Evolutionary conservation across 345 rosid genomes (phyloP), one percentile per base, ranked within the genome.

Genomic region (Eucalyptus pauciflora): DNA sequence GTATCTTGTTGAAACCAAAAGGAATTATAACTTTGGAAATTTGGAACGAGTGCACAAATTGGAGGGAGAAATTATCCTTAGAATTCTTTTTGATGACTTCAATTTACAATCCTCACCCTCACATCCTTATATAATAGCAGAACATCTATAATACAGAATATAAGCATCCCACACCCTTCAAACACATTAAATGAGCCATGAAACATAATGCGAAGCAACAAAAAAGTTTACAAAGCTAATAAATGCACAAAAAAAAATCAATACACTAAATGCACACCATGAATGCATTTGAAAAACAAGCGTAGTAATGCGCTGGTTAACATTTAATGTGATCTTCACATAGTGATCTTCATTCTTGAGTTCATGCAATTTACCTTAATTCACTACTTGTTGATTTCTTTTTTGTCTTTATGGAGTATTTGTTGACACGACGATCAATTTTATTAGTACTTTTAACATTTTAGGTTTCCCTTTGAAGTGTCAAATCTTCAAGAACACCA

Each of bases 401-500:
- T 56, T 56, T 9, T 9, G 29, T 56, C 29, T 56, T 56, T 1
- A 24, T 24, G 62, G 62, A 56, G 62, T 13, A 56, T 56, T 56
- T 56, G 62, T 56, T 24, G 13, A 56, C 62, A 24, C 62, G 4
- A 0, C 6, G 10, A 56, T 56, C 29, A 2, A 56, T 24, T 56
- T 24, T 56, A 56, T 56, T 56, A 24, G 29, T 56, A 22, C 13
- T 56, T 56, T 56, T 24, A 56, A 56, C 62, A 56, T 8, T 56
- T 56, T 56, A 22, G 24, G 29, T 58, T 17, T 50, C 85, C 81
- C 87, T 86, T 86, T 87, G 81, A 89, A 54, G 62, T 17, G 51
- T 64, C 90, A 89, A 80, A 85, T 89, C 93, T 91, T 90, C 81
- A 6, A 91, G 92, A 83, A 91, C 58, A 54, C 88, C 45, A 79